Base-by-base conservation (phyloP, 2,329 filamentous ascomycete species). In the Colletotrichum cordylinicola region DNA sequence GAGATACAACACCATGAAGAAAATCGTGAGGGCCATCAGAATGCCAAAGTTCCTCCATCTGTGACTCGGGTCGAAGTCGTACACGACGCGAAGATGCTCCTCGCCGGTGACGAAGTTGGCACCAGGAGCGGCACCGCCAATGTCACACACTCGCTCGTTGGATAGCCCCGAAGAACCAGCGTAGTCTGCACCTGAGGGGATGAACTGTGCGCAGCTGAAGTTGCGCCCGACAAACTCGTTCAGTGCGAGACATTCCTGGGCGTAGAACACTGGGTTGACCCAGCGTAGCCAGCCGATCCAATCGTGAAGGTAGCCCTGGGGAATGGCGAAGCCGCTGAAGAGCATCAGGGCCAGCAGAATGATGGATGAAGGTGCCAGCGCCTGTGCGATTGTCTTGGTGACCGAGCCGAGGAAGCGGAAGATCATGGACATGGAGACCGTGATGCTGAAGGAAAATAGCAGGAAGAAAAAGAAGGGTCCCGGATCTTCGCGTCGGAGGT, bases 191-290 rank as follows among this genome's bases (percentile, higher is more conserved):
- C 72, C 72, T 5, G 33, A 21, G 2, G 72, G 72, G 21, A 80
- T 70, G 74, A 82, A 74, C 58, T 77, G 13, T 27, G 80, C 18
- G 78, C 79, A 65, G 2, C 74, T 67, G 79, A 90, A 93, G 0
- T 85, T 75, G 6, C 90, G 86, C 27, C 87, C 86, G 62, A 89
- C 77, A 87, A 89, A 88, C 78, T 95, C 93, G 78, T 94, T 95
- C 0, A 91, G 83, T 74, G 94, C 84, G 2, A 94, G 90, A 3
- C 90, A 90, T 81, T 95, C 93, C 78, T 93, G 94, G 1, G 90
- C 88, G 79, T 94, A 95, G 0, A 84, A 79, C 2, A 79, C 81
- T 0, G 89, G 88, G 72, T 90, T 90, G 75, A 90, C 80, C 70
- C 88, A 91, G 78, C 86, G 90, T 15, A 93, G 83, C 93, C 89